Percentiles rank a stretch among this genome's conserved stretches.
These are phyloP conservation scores for Pythium utonaiense DNA, from an alignment of 352 stramenopile species.

Conservation along the genomic window DNA sequence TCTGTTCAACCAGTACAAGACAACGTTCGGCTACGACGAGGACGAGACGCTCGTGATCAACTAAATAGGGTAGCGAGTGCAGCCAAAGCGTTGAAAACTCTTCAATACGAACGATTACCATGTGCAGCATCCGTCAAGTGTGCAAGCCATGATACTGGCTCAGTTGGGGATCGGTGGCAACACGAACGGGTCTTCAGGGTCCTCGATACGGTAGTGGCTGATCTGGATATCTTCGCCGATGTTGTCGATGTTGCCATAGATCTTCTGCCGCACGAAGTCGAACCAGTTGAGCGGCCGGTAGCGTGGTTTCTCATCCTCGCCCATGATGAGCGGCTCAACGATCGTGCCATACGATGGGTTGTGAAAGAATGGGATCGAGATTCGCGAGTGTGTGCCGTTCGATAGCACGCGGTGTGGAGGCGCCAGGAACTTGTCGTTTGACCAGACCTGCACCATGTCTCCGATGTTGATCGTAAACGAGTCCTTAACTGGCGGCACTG, in stretches of 20 bases:
- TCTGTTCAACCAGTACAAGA: slow-evolving; percentile 71
- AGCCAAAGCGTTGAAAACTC: no score
- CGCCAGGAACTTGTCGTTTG: slow-evolving; percentile 42
- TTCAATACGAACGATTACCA: no score
- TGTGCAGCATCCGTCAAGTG: no score
- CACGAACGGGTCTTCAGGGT: not conserved
- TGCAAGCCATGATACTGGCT: no score
- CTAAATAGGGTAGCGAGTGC: not conserved
- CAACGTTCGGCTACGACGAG: slow-evolving; percentile 61
- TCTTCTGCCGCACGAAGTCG: slow-evolving; percentile 80
- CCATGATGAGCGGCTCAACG: slow-evolving; percentile 55
- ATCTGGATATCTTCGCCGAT: slow-evolving; percentile 90
- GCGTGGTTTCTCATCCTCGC: slow-evolving; percentile 28
- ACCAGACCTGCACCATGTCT: slow-evolving; percentile 57
- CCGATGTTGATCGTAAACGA: slow-evolving; percentile 58
- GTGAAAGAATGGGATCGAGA: slow-evolving; percentile 65
- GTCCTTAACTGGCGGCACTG: slow-evolving; percentile 33
- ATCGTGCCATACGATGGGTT: slow-evolving; percentile 51
- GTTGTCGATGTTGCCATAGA: slow-evolving; percentile 89
- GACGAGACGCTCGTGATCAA: slow-evolving; percentile 54
- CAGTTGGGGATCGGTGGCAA: not conserved
- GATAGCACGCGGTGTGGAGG: slow-evolving; percentile 47
- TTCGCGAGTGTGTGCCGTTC: slow-evolving; percentile 29
- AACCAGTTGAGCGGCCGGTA: slow-evolving; percentile 84
- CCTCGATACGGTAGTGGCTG: slow-evolving; percentile 42